A percentile compares a stretch with the other conserved stretches of the same genome.
Conservation (phyloP, 177 flowering plant species). For the Vitis hybrid region DNA sequence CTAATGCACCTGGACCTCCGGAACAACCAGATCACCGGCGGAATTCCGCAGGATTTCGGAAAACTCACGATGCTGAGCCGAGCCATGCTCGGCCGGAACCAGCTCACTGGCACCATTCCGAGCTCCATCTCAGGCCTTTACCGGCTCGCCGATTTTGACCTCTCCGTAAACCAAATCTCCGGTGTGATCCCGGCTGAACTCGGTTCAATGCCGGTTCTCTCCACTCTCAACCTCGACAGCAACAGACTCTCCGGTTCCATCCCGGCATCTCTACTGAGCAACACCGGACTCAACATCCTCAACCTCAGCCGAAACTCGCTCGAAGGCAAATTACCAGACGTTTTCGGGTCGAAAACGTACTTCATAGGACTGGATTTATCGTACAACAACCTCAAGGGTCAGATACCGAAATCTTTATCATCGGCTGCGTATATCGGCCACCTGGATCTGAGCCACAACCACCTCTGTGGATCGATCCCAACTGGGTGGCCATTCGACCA, state of each 20-base stretch:
- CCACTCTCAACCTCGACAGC: constrained; percentile 63
- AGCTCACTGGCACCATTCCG: constrained; percentile 72
- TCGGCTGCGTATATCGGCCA: constrained; percentile 70
- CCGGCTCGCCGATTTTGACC: constrained; percentile 78
- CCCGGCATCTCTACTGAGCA: constrained; percentile 46
- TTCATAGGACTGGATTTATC: constrained; percentile 71
- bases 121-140: constrained; percentile 46
- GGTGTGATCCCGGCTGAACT: constrained; percentile 61
- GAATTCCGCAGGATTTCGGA: constrained; percentile 58
- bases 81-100: constrained; percentile 59
- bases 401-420: constrained; percentile 63
- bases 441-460: constrained; percentile 85
- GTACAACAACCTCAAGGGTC: constrained; percentile 58
- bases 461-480: constrained; percentile 82
- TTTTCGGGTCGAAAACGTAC: constrained; percentile 62
- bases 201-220: constrained; percentile 73
- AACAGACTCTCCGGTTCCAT: constrained; percentile 64
- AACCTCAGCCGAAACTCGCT: constrained; percentile 75
- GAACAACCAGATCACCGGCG: constrained; percentile 59
- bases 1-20: constrained; percentile 73
- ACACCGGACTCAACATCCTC: constrained; percentile 60
- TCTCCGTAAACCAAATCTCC: constrained; percentile 58
- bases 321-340: constrained; percentile 76
- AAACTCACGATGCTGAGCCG: constrained; percentile 73
- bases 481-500: constrained; percentile 69